Evolutionary conservation across 345 rosid species (phyloP), one percentile per base, ranked within the genome.

Genomic region (Noccaea bulbosa): DNA sequence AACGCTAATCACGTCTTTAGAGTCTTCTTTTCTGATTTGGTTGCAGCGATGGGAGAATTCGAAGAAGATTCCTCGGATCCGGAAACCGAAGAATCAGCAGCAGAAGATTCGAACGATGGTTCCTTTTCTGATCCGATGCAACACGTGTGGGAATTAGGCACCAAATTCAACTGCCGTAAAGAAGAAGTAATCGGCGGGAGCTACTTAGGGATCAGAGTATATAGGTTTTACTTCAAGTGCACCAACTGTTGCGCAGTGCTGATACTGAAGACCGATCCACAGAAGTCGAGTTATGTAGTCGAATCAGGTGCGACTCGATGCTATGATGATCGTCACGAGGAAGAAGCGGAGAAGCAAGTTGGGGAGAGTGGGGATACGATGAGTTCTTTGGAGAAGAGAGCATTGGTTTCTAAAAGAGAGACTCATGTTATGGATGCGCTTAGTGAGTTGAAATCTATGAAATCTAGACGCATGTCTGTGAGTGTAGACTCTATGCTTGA

Each of bases 381-480:
- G 89, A 85, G 80, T 59, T 82, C 96, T 3, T 59, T 92, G 72
- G 94, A 86, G 81, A 92, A 92, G 59, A 59, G 85, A 50, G 82
- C 86, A 0, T 60, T 86, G 67, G 93, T 84, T 77, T 92, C 92
- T 0, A 92, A 89, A 62, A 81, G 90, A 71, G 92, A 89, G 78
- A 85, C 86, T 87, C 89, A 89, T 37, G 85, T 87, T 48, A 79
- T 89, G 43, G 89, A 92, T 5, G 83, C 90, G 0, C 88, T 89
- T 49, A 94, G 87, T 68, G 92, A 89, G 73, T 77, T 87, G 92
- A 88, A 82, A 75, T 83, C 91, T 62, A 43, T 87, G 92, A 88
- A 82, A 75, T 83, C 91, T 62, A 43, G 72, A 55, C 24, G 35
- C 7, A 17, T 12, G 14, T 32, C 54, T 6, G 53, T 67, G 6